Evolutionary conservation across 768 basidiomycete genomes (phyloP), one percentile per base, ranked within the genome.

Genomic region (Suillus subluteus): DNA sequence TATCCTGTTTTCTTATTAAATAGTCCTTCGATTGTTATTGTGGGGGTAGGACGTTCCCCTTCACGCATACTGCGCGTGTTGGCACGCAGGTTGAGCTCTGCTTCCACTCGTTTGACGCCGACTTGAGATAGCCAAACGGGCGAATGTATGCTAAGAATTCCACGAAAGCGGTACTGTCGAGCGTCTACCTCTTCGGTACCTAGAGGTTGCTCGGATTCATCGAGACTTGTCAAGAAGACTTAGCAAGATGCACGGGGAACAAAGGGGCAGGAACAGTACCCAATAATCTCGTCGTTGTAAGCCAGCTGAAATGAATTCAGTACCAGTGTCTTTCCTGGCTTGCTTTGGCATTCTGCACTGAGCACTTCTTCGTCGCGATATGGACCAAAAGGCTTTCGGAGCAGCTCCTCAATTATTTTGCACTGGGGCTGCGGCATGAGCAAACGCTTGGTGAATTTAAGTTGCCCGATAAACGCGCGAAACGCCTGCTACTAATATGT

Each of bases 71-170:
- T 68, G 5, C 75, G 74, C 54, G 77, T 75, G 18, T 66, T 56
- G 55, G 82, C 80, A 18, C 84, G 76, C 48, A 79, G 67, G 23
- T 79, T 77, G 13, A 90, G 71, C 62, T 88, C 87, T 4, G 62
- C 48, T 62, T 84, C 75, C 6, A 91, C 69, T 62, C 69, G 75
- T 46, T 75, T 69, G 43, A 70, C 65, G 1, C 87, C 90, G 52
- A 71, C 71, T 0, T 78, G 76, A 1, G 87, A 84, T 26, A 91
- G 82, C 82, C 87, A 88, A 1, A 74, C 68, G 0, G 85, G 78
- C 2, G 76, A 65, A 3, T 78, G 70, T 66, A 91, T 81, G 46
- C 79, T 79, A 0, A 90, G 76, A 6, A 83, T 70, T 0, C 88
- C 89, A 40, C 82, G 84, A 67, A 89, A 87, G 13, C 81, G 77